Percentiles rank a stretch among this genome's conserved stretches.
These are phyloP conservation scores for Omphalea diandra DNA, from an alignment of 441 rosid genomes.

Conservation along the genomic window DNA sequence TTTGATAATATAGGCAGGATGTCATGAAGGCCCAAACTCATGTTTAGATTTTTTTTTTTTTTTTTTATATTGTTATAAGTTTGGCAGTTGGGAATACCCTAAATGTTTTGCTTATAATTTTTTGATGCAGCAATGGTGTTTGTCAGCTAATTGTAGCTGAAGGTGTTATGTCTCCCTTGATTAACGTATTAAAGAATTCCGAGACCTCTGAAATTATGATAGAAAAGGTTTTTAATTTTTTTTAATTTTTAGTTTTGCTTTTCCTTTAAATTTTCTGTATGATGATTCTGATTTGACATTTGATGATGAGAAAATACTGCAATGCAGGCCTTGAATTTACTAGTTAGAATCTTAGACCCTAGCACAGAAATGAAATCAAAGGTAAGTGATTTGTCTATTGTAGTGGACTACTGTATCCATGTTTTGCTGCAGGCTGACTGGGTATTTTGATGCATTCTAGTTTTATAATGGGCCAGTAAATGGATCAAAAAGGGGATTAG, in stretches of 20 bases:
- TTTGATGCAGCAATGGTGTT: conserved; percentile 55
- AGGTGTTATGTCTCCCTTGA: too few species aligned
- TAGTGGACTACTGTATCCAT: conserved; percentile 8
- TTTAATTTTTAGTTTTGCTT: conserved; percentile 13
- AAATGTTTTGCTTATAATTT: conserved; percentile 7
- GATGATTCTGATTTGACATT: conserved; percentile 16
- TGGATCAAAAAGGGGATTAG: conserved; percentile 34
- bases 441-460: conserved; percentile 38
- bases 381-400: conserved; percentile 42
- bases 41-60: not conserved
- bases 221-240: conserved; percentile 51
- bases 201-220: conserved; percentile 43
- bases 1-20: not conserved
- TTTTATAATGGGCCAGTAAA: conserved; percentile 58
- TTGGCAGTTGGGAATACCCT: too few species aligned
- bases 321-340: conserved; percentile 64
- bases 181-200: conserved; percentile 49
- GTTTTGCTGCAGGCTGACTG: conserved; percentile 23
- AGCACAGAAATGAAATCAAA: conserved; percentile 67
- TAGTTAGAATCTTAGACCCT: conserved; percentile 68
- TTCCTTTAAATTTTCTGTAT: not conserved
- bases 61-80: conserved; percentile 5
- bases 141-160: conserved; percentile 64
- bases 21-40: not conserved
- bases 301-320: conserved; percentile 23